Conservation (phyloP, 768 basidiomycete species). For the Pulveroboletus sp. region DNA sequence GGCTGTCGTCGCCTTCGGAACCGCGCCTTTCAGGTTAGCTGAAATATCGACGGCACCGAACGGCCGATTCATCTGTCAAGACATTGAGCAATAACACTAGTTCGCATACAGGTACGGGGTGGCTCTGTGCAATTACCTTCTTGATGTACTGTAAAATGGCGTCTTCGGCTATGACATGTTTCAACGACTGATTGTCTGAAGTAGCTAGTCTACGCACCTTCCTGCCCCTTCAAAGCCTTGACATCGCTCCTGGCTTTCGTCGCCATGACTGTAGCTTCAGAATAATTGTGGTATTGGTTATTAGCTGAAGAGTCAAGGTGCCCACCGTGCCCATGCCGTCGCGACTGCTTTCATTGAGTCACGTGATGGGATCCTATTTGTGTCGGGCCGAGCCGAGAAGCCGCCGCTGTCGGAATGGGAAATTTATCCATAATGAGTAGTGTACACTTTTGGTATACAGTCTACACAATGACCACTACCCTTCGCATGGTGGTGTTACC, state of each 20-base stretch:
- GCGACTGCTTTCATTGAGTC: neutral
- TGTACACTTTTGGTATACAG: no score
- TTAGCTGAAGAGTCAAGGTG: neutral
- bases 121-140: constrained; percentile 39
- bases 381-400: no score
- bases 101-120: constrained; percentile 8
- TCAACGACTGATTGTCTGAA: neutral
- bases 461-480: no score
- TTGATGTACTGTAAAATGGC: constrained; percentile 77
- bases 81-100: neutral
- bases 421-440: no score
- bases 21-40: constrained; percentile 86
- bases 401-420: no score
- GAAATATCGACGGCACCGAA: constrained; percentile 91
- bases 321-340: no score
- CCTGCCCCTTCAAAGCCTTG: constrained; percentile 72
- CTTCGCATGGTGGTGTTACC: no score
- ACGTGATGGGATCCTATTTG: no score
- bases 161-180: constrained; percentile 58
- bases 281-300: neutral
- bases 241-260: constrained; percentile 54
- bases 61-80: constrained; percentile 81
- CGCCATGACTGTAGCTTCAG: constrained; percentile 26
- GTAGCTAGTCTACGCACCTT: constrained; percentile 40
- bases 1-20: constrained; percentile 80